Conservation (phyloP, 2,329 filamentous ascomycete genomes). For the Aureobasidium vineae region DNA sequence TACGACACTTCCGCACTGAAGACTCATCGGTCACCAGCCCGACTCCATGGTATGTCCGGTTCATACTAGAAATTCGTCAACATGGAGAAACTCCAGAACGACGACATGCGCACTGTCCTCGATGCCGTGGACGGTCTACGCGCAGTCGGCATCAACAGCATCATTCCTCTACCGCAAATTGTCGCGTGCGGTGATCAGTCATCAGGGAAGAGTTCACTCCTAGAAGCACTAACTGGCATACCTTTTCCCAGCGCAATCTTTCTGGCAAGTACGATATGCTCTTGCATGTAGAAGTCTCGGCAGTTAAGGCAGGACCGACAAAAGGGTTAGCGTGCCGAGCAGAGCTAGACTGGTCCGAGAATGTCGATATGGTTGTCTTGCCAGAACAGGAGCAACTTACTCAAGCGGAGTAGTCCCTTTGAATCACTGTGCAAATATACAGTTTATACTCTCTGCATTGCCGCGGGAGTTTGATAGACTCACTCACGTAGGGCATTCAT, state of each 20-base stretch:
- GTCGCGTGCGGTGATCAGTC: constrained; percentile 59
- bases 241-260: neutral
- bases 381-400: too few species aligned
- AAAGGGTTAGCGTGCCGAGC: too few species aligned
- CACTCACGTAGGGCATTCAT: too few species aligned
- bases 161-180: constrained; percentile 38
- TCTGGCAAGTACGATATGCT: too few species aligned
- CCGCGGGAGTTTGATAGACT: too few species aligned
- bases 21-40: neutral
- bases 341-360: too few species aligned
- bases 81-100: neutral
- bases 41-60: neutral
- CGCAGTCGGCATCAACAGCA: constrained; percentile 45
- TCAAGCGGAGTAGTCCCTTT: too few species aligned
- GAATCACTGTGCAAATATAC: too few species aligned
- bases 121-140: constrained; percentile 55
- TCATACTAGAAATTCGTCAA: neutral
- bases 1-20: neutral
- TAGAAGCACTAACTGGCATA: constrained; percentile 63
- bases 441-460: too few species aligned
- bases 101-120: constrained; percentile 49
- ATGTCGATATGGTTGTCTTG: too few species aligned
- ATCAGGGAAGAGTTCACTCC: constrained; percentile 62
- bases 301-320: too few species aligned
- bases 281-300: too few species aligned